Evolutionary conservation across 177 flowering plant species (phyloP).

Genomic region (Vitis hybrid): DNA sequence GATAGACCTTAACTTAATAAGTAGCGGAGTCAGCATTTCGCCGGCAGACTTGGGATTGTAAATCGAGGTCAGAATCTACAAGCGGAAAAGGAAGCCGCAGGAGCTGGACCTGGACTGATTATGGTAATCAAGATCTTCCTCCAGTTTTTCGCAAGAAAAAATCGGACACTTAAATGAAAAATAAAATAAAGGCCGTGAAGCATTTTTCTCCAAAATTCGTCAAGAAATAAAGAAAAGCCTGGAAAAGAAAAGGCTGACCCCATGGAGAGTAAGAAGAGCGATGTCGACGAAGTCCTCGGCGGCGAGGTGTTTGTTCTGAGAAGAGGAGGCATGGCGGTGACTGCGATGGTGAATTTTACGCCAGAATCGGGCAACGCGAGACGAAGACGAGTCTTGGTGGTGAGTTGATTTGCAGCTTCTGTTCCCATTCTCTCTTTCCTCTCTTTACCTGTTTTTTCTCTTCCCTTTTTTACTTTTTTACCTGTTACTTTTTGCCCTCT

Average conservation of each 20-base stretch:
- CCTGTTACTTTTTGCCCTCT: too few relatives aligned
- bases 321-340: slow-evolving; percentile 5
- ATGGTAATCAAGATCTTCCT: too few relatives aligned
- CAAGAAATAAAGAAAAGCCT: neutral
- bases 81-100: too few relatives aligned
- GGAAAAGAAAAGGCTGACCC: slow-evolving; percentile 28
- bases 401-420: slow-evolving; percentile 36
- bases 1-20: too few relatives aligned
- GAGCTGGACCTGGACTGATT: too few relatives aligned
- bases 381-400: slow-evolving; percentile 6
- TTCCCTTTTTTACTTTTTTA: too few relatives aligned
- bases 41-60: too few relatives aligned
- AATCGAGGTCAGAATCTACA: too few relatives aligned
- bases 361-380: too few relatives aligned
- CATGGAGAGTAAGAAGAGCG: slow-evolving; percentile 57
- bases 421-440: slow-evolving; percentile 35
- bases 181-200: neutral
- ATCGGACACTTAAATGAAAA: neutral
- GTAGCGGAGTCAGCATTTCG: too few relatives aligned
- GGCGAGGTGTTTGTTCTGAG: slow-evolving; percentile 23
- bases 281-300: slow-evolving; percentile 81
- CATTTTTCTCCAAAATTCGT: neutral
- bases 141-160: neutral
- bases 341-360: neutral
- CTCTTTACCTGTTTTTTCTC: neutral